Conservation (phyloP, 495 filamentous ascomycete species). For the Penicillium diatomitis region DNA sequence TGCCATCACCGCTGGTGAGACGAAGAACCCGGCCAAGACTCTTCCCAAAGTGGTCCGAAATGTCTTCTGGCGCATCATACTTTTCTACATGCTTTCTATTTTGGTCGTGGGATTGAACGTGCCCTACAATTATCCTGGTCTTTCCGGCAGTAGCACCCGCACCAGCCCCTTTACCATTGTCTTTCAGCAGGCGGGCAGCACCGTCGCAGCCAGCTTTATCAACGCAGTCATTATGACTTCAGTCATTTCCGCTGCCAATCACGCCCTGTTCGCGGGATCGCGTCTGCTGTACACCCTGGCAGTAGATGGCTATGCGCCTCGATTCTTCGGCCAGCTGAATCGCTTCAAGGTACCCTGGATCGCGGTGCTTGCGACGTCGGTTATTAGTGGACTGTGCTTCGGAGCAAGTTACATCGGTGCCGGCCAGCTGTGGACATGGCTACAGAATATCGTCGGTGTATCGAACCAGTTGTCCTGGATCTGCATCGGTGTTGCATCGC, state of each 20-base stretch:
- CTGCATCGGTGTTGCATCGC: slow-evolving; percentile 47
- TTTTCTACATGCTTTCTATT: slow-evolving; percentile 44
- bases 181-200: slow-evolving; percentile 40
- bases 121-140: slow-evolving; percentile 40
- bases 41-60: slow-evolving; percentile 43
- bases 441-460: slow-evolving; percentile 53
- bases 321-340: slow-evolving; percentile 41
- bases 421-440: slow-evolving; percentile 48
- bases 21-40: slow-evolving; percentile 37
- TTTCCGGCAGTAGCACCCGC: slow-evolving; percentile 28
- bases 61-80: slow-evolving; percentile 45
- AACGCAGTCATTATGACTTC: slow-evolving; percentile 49
- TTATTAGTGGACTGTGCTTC: slow-evolving; percentile 50
- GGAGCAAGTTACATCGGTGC: slow-evolving; percentile 54
- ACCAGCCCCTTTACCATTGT: slow-evolving; percentile 47
- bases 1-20: slow-evolving; percentile 47
- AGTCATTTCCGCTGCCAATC: slow-evolving; percentile 44
- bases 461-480: slow-evolving; percentile 57
- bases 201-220: slow-evolving; percentile 43
- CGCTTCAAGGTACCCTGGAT: slow-evolving; percentile 51
- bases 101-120: slow-evolving; percentile 44
- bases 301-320: slow-evolving; percentile 36
- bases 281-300: slow-evolving; percentile 43
- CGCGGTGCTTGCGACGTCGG: slow-evolving; percentile 45
- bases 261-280: slow-evolving; percentile 46